These are phyloP conservation scores for Kuraishia floccosa DNA, from an alignment of 805 yeast genomes.

Conservation along the genomic window DNA sequence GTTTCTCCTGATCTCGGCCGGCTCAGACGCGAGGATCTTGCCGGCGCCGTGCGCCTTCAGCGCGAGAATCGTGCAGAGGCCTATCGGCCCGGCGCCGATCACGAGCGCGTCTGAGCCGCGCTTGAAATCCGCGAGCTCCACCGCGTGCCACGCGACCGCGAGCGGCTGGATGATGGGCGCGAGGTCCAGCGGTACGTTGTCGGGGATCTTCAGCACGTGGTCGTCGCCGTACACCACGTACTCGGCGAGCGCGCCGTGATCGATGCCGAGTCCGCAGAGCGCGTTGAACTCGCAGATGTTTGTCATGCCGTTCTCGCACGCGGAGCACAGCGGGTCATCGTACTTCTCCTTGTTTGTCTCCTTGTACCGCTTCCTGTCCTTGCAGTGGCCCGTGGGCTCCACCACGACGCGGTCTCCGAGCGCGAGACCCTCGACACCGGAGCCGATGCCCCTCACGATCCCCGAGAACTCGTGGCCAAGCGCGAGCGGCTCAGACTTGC, in stretches of 20 bases:
- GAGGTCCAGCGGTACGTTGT: constrained; percentile 64
- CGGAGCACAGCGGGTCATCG: constrained; percentile 23
- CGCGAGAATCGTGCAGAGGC: constrained; percentile 32
- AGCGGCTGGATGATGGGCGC: constrained; percentile 54
- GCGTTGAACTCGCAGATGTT: constrained; percentile 32
- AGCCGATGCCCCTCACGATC: constrained; percentile 26
- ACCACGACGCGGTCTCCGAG: constrained; percentile 37
- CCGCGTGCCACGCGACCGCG: constrained; percentile 40
- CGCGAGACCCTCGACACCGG: constrained; percentile 17
- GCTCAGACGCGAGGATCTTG: constrained; percentile 44
- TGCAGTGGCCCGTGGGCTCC: constrained; percentile 4
- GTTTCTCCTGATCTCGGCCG: constrained; percentile 49
- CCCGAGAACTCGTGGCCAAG: constrained; percentile 43
- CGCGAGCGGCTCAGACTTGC: constrained; percentile 33
- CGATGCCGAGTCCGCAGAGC: constrained; percentile 38
- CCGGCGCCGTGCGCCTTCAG: constrained; percentile 43
- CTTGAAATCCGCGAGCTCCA: constrained; percentile 30
- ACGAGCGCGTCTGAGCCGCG: constrained; percentile 37
- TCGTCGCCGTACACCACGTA: constrained; percentile 11
- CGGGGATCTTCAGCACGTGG: constrained; percentile 65
- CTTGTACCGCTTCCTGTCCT: constrained; percentile 4
- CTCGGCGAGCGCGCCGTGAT: constrained; percentile 25
- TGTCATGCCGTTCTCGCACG: constrained; percentile 30
- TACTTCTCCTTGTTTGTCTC: no score
- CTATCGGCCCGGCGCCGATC: constrained; percentile 54